Evolutionary conservation across 176 grass and related monocot species (phyloP).

Genomic region (Phragmites australis): DNA sequence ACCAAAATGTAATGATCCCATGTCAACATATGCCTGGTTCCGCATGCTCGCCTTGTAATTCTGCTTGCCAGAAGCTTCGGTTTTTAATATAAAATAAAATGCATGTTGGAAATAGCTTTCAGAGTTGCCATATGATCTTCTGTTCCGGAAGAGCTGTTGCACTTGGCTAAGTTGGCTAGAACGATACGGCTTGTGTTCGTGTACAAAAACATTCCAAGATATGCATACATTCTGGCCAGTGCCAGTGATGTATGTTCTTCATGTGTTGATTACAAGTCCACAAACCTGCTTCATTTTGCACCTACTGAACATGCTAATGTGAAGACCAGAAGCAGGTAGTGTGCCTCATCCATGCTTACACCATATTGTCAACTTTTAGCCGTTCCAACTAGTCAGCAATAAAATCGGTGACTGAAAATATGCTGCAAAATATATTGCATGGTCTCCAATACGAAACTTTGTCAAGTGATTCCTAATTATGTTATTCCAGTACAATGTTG

Average conservation of each 20-base stretch:
- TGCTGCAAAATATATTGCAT: no score
- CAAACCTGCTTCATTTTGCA: not conserved
- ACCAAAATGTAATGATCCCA: slow-evolving; percentile 27
- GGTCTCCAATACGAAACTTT: no score
- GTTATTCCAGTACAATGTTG: not conserved
- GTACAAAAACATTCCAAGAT: not conserved
- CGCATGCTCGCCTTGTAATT: not conserved
- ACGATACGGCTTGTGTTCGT: not conserved
- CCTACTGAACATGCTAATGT: not conserved
- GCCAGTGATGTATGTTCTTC: not conserved
- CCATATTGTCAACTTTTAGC: not conserved
- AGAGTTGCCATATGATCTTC: not conserved
- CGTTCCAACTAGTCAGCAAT: not conserved
- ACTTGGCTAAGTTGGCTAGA: not conserved
- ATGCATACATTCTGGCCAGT: not conserved
- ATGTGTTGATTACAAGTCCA: not conserved
- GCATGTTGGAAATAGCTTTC: not conserved
- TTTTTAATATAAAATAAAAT: slow-evolving; percentile 24
- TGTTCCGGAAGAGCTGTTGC: not conserved
- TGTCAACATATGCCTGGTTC: not conserved
- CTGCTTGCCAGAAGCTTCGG: slow-evolving; percentile 12
- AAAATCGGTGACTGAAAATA: not conserved
- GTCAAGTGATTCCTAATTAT: no score
- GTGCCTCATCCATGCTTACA: no score
- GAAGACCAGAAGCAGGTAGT: not conserved